Evolutionary conservation across 148 eudicot genomes (phyloP).

Genomic region (Heliosperma pusillum): DNA sequence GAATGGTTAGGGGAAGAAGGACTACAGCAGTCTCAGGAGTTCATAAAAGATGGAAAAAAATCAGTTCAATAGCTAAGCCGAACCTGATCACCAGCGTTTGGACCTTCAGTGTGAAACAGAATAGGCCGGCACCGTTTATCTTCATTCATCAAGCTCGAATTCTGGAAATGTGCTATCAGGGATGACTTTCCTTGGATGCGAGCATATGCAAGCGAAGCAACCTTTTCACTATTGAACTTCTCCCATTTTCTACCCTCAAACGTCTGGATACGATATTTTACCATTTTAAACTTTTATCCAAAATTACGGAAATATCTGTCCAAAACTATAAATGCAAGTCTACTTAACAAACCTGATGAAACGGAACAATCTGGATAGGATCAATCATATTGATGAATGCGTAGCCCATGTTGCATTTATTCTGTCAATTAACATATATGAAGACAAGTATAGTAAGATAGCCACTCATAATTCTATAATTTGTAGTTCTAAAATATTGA

Average conservation of each 20-base stretch:
- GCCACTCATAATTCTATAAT: not conserved
- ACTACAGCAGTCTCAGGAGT: not conserved
- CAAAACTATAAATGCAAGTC: not conserved
- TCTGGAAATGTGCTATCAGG: slow-evolving; percentile 76
- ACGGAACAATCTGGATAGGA: slow-evolving; percentile 52
- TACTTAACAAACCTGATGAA: slow-evolving; percentile 52
- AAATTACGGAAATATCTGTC: not conserved
- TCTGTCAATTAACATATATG: slow-evolving; percentile 37
- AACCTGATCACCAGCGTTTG: slow-evolving; percentile 80
- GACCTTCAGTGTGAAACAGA: slow-evolving; percentile 73
- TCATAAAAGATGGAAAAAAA: not conserved
- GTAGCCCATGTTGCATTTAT: slow-evolving; percentile 83
- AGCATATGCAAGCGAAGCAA: slow-evolving; percentile 72
- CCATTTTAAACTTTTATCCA: slow-evolving; percentile 1
- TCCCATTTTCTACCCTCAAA: slow-evolving; percentile 77
- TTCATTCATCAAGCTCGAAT: slow-evolving; percentile 86
- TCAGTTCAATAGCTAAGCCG: not conserved
- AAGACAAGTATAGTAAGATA: slow-evolving; percentile 13
- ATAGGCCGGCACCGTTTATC: slow-evolving; percentile 87
- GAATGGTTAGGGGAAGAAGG: not conserved
- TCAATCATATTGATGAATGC: slow-evolving; percentile 80
- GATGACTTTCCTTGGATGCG: slow-evolving; percentile 78
- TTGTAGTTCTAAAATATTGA: not conserved
- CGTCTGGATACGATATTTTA: slow-evolving; percentile 40
- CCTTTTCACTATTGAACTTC: slow-evolving; percentile 82